Evolutionary conservation across 768 basidiomycete species (phyloP).

Genomic region (Amanita thiersii): DNA sequence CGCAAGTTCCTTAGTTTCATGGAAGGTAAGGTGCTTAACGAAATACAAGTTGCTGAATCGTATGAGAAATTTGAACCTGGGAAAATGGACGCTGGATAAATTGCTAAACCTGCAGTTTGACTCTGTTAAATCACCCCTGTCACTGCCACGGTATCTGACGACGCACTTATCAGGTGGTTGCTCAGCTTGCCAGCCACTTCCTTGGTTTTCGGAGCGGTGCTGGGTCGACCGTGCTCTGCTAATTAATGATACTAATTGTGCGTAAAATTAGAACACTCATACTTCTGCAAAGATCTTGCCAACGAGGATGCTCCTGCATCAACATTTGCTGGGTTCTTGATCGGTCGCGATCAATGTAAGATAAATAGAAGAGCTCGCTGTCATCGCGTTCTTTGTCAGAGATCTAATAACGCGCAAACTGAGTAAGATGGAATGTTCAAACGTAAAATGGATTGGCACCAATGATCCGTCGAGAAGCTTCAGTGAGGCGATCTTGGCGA

Average conservation of each 20-base stretch:
- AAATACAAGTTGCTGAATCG: neutral
- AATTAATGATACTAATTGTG: conserved; percentile 2
- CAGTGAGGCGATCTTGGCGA: conserved; percentile 65
- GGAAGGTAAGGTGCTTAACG: conserved; percentile 35
- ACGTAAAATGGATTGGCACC: conserved; percentile 30
- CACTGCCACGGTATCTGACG: neutral
- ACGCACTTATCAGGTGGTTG: conserved; percentile 52
- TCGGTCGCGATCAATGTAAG: conserved; percentile 44
- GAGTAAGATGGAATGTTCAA: neutral
- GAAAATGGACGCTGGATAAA: too few species aligned
- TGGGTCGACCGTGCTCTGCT: conserved; percentile 53
- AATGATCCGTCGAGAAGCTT: conserved; percentile 51
- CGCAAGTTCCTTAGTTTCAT: conserved; percentile 63
- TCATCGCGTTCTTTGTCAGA: conserved; percentile 66
- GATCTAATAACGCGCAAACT: conserved; percentile 36
- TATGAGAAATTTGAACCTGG: neutral
- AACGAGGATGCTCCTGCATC: conserved; percentile 50
- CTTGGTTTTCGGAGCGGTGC: conserved; percentile 21
- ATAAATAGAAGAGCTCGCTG: conserved; percentile 77
- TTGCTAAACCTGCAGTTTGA: too few species aligned
- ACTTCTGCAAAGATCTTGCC: conserved; percentile 59
- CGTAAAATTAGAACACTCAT: conserved; percentile 15
- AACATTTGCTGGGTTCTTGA: conserved; percentile 34
- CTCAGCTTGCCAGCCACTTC: conserved; percentile 44
- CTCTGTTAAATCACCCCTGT: too few species aligned